phyloP scores from a whole-genome alignment of 2,329 filamentous ascomycete species.

The Hymenoscyphus occultus region DNA sequence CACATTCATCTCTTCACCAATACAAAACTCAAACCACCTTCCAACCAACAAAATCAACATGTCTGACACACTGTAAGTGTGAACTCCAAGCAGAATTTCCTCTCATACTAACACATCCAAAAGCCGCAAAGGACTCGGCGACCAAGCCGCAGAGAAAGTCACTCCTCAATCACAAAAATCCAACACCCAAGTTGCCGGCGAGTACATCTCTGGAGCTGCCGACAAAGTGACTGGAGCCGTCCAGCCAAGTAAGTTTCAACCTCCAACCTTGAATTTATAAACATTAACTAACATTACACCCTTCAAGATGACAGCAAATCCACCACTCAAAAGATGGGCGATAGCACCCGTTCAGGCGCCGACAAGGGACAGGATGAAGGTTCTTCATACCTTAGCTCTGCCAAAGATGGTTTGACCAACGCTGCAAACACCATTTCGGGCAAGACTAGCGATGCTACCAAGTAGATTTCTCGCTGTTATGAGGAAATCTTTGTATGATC shows the following conservation, averaged over 20 bases:
- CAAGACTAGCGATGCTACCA: slow-evolving; percentile 9
- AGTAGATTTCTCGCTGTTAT: background rate
- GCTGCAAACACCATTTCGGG: slow-evolving; percentile 17
- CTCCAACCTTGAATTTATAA: too few relatives aligned
- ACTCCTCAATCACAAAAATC: slow-evolving; percentile 55
- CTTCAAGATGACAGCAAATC: slow-evolving; percentile 7
- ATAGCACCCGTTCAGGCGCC: slow-evolving; percentile 41
- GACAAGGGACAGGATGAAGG: slow-evolving; percentile 42
- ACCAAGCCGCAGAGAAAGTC: slow-evolving; percentile 48
- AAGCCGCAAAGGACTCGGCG: slow-evolving; percentile 48
- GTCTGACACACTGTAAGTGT: slow-evolving; percentile 44
- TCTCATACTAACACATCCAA: slow-evolving; percentile 11
- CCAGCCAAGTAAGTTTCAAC: slow-evolving; percentile 41
- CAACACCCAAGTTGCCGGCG: slow-evolving; percentile 39
- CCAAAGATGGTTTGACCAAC: slow-evolving; percentile 41
- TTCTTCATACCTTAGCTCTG: slow-evolving; percentile 40
- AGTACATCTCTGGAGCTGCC: slow-evolving; percentile 43
- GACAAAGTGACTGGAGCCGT: slow-evolving; percentile 46
- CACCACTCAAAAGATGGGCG: slow-evolving; percentile 43
- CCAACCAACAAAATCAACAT: slow-evolving; percentile 37
- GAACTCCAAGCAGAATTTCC: slow-evolving; percentile 18
- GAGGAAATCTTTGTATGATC: background rate
- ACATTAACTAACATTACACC: background rate
- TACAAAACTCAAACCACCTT: slow-evolving; percentile 10
- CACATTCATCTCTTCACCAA: slow-evolving; percentile 1